Evolutionary conservation across 345 rosid species (phyloP).

Genomic region (Eucalyptus tenuipes): DNA sequence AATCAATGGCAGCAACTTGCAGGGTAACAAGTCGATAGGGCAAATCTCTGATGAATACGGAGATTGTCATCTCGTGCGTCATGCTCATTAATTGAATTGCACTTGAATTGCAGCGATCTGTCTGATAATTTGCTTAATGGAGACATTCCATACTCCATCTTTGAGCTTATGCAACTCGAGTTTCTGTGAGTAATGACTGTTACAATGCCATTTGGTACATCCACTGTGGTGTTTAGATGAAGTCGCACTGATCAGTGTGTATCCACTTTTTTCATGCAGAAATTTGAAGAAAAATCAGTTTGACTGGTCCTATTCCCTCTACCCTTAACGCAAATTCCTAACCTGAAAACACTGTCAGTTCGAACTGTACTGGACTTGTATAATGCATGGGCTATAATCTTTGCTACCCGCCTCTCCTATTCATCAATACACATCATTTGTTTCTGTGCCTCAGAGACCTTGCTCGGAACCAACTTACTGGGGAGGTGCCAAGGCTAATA

Average conservation of each 20-base stretch:
- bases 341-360: constrained; percentile 56
- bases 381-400: background rate
- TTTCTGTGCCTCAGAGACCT: constrained; percentile 37
- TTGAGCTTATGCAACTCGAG: constrained; percentile 74
- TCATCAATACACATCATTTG: background rate
- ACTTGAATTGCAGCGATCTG: constrained; percentile 38
- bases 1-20: too few relatives aligned
- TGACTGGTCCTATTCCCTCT: constrained; percentile 82
- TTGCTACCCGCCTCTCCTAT: too few relatives aligned
- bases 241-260: background rate
- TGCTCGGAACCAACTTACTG: constrained; percentile 62
- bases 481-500: constrained; percentile 76
- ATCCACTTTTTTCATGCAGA: constrained; percentile 11
- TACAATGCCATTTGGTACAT: background rate
- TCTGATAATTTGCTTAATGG: constrained; percentile 62
- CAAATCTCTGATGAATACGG: too few relatives aligned
- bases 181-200: constrained; percentile 22
- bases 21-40: too few relatives aligned
- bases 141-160: constrained; percentile 72
- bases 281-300: constrained; percentile 71
- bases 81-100: background rate
- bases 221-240: background rate
- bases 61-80: background rate
- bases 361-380: background rate
- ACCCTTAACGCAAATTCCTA: constrained; percentile 77